phyloP scores from a whole-genome alignment of 108 stramenopile genomes.

The Cyclostephanos tholiformis region DNA sequence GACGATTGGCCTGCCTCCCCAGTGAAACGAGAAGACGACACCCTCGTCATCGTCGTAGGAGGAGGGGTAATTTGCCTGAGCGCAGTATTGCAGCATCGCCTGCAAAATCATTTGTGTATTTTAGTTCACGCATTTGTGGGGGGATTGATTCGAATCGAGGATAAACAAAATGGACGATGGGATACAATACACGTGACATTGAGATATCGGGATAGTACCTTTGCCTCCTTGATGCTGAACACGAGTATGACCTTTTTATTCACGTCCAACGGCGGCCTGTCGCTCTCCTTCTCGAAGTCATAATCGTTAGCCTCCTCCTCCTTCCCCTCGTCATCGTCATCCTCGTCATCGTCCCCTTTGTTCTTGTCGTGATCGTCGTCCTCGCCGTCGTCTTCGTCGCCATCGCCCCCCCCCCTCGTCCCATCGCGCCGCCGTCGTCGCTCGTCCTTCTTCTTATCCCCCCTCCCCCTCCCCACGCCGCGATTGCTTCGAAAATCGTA shows the following conservation, averaged over 20 bases:
- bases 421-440: slow-evolving; percentile 5
- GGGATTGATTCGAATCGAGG: not conserved
- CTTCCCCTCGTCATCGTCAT: slow-evolving; percentile 24
- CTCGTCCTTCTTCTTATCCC: slow-evolving; percentile 24
- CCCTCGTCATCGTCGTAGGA: slow-evolving; percentile 33
- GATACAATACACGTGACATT: not conserved
- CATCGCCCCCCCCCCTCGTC: slow-evolving; percentile 1
- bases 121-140: too few relatives aligned
- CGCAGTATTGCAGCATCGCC: slow-evolving; percentile 83
- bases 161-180: not conserved
- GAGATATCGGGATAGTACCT: slow-evolving; percentile 11
- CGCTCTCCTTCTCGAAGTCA: slow-evolving; percentile 29
- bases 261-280: slow-evolving; percentile 55
- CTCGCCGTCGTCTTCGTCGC: not conserved
- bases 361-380: not conserved
- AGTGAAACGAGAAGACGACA: slow-evolving; percentile 69
- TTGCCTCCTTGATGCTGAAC: slow-evolving; percentile 77
- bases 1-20: slow-evolving; percentile 84
- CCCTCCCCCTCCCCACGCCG: slow-evolving; percentile 6
- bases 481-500: slow-evolving; percentile 67
- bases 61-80: slow-evolving; percentile 48
- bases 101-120: not conserved
- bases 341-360: slow-evolving; percentile 20
- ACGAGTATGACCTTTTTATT: slow-evolving; percentile 80
- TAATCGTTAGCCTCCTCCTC: slow-evolving; percentile 22